These are phyloP conservation scores for Exophiala alcalophila DNA, from an alignment of 2,329 filamentous ascomycete genomes.

Conservation along the genomic window DNA sequence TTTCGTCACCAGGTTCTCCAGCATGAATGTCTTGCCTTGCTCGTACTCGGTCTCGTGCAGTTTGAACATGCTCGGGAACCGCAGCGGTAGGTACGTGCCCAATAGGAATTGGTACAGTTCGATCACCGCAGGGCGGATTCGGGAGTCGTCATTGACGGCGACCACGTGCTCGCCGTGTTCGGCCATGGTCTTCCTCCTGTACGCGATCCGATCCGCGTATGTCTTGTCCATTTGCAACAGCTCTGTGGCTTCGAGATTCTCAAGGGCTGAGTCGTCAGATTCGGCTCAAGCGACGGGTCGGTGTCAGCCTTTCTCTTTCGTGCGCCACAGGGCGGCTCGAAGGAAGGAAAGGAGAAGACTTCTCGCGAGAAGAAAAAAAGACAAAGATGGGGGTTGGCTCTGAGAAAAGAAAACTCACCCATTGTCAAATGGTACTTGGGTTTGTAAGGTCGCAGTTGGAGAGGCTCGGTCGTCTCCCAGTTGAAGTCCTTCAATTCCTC, in stretches of 20 bases:
- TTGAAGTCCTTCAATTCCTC: slow-evolving; percentile 50
- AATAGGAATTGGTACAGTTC: slow-evolving; percentile 59
- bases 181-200: slow-evolving; percentile 49
- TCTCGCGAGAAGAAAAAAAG: neutral
- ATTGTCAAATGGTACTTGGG: slow-evolving; percentile 63
- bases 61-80: slow-evolving; percentile 56
- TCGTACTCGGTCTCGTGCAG: slow-evolving; percentile 34
- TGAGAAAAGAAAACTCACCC: slow-evolving; percentile 48
- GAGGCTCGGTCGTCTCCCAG: slow-evolving; percentile 50
- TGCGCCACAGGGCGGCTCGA: neutral
- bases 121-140: slow-evolving; percentile 47
- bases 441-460: slow-evolving; percentile 58
- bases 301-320: slow-evolving; percentile 19
- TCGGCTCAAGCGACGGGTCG: slow-evolving; percentile 22
- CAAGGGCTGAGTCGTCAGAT: slow-evolving; percentile 45
- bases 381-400: neutral
- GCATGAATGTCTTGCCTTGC: slow-evolving; percentile 31
- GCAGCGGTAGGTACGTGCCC: slow-evolving; percentile 53
- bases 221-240: slow-evolving; percentile 60
- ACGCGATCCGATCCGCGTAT: slow-evolving; percentile 51
- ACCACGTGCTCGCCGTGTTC: slow-evolving; percentile 43
- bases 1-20: slow-evolving; percentile 49
- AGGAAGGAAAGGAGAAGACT: slow-evolving; percentile 5
- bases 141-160: slow-evolving; percentile 40
- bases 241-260: slow-evolving; percentile 52